Base-by-base conservation (phyloP, 1,139 yeast species). In the Kluyveromyces sp. region DNA sequence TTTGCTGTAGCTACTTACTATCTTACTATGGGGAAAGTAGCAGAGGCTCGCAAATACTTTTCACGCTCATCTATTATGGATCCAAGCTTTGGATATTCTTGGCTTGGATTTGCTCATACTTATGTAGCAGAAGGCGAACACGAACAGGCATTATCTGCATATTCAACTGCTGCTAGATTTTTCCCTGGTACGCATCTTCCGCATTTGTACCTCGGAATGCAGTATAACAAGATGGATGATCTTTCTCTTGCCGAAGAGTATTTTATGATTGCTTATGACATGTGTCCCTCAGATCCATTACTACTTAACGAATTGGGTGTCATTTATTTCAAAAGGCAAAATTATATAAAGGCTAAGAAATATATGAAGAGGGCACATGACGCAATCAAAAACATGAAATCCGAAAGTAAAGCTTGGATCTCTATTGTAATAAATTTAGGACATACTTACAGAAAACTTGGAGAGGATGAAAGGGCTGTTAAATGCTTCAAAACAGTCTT, bases 31-130 rank as follows among this genome's bases (percentile, higher is more conserved):
- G 77, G 76, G 51, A 85, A 84, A 60, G 72, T 86, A 10, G 66
- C 81, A 4, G 97, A 90, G 55, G 96, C 97, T 0, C 72, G 98
- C 48, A 77, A 85, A 53, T 88, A 78, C 62, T 94, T 90, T 65
- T 82, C 94, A 47, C 90, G 88, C 63, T 92, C 97, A 0, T 88
- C 97, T 0, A 74, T 89, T 55, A 67, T 90, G 54, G 84, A 88
- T 56, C 96, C 98, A 1, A 86, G 83, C 55, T 89, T 87, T 68
- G 95, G 95, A 0, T 94, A 87, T 47, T 96, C 97, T 1, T 94
- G 98, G 98, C 81, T 94, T 42, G 98, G 97, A 1, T 94, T 94
- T 70, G 97, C 97, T 1, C 97, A 92, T 61, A 90, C 98, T 0
- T 94, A 89, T 74, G 97, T 97, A 0, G 84, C 87, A 2, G 98